Evolutionary conservation across 495 filamentous ascomycete genomes (phyloP), one percentile per base, ranked within the genome.

Genomic region (Penicillium riverlandense): DNA sequence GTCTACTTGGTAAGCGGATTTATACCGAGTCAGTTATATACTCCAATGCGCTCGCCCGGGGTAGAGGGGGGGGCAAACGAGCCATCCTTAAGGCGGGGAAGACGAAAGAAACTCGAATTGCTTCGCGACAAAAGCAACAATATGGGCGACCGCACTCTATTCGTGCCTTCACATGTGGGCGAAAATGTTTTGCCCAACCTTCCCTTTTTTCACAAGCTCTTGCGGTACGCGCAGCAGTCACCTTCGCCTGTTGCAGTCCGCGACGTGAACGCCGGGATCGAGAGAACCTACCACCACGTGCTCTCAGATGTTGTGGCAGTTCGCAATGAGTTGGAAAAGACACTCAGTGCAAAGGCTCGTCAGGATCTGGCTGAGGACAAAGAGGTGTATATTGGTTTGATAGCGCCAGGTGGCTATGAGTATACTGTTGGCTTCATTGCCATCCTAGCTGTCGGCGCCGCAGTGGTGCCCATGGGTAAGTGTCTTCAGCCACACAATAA

Each of bases 401-500:
- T 75, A 12, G 70, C 67, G 4, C 58, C 69, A 0, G 71, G 72
- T 1, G 67, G 71, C 0, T 75, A 74, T 48, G 72, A 74, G 41
- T 75, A 69, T 30, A 60, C 68, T 1, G 69, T 74, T 8, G 69
- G 62, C 1, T 65, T 73, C 40, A 53, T 72, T 11, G 64, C 70
- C 0, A 63, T 68, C 9, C 53, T 73, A 10, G 68, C 72, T 1
- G 29, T 71, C 1, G 69, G 72, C 2, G 69, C 68, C 2, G 72
- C 71, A 11, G 57, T 63, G 4, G 58, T 63, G 1, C 60, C 60
- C 13, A 58, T 63, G 47, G 56, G 60, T 61, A 47, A 47, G 49
- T 41, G 16, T 8, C 14, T 16, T 37, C 13, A 38, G 15, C 2
- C 11, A 22, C 22, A 4, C 22, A 22, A 22, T 22, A 22, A 7